Conservation (phyloP, 2,329 filamentous ascomycete species). For the Trichoderma sp. region DNA sequence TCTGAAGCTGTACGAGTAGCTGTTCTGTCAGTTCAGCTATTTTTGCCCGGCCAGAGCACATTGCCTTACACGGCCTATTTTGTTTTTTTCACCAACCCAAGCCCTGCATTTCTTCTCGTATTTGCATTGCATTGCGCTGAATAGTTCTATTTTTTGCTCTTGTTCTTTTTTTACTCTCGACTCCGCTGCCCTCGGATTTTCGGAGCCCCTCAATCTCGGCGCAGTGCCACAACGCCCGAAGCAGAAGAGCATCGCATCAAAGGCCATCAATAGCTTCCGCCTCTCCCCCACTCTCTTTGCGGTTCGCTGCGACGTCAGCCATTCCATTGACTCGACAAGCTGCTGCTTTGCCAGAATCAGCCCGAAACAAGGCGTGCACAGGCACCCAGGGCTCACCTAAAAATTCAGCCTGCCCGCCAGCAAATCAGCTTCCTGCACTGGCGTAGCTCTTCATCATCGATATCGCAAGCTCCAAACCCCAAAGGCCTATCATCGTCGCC, state of each 20-base stretch:
- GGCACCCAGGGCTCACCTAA: slow-evolving; percentile 25
- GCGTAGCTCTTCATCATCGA: slow-evolving; percentile 35
- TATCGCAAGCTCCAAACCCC: slow-evolving; percentile 35
- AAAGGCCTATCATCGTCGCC: slow-evolving; percentile 52
- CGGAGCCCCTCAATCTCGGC: slow-evolving; percentile 15
- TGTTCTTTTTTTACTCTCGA: not conserved
- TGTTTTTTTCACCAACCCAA: not conserved
- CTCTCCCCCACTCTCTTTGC: slow-evolving; percentile 1
- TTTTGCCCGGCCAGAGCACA: not conserved
- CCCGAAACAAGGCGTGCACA: slow-evolving; percentile 8
- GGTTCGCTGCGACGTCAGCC: slow-evolving; percentile 16
- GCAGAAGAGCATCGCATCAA: not conserved
- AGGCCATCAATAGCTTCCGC: not conserved
- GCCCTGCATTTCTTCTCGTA: not conserved
- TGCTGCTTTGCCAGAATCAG: not conserved
- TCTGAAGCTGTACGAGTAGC: not conserved
- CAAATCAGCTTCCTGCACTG: slow-evolving; percentile 51
- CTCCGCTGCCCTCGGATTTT: slow-evolving; percentile 4
- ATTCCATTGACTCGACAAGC: not conserved
- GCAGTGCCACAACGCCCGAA: not conserved
- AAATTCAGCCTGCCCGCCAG: slow-evolving; percentile 29
- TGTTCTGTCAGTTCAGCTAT: not conserved
- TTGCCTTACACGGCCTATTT: not conserved
- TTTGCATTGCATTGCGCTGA: not conserved
- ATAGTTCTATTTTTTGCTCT: not conserved